Percentiles rank a stretch among this genome's conserved stretches.
These are phyloP conservation scores for Chaetomiaceae sp. DNA, from an alignment of 2,329 filamentous ascomycete species.

Conservation along the genomic window DNA sequence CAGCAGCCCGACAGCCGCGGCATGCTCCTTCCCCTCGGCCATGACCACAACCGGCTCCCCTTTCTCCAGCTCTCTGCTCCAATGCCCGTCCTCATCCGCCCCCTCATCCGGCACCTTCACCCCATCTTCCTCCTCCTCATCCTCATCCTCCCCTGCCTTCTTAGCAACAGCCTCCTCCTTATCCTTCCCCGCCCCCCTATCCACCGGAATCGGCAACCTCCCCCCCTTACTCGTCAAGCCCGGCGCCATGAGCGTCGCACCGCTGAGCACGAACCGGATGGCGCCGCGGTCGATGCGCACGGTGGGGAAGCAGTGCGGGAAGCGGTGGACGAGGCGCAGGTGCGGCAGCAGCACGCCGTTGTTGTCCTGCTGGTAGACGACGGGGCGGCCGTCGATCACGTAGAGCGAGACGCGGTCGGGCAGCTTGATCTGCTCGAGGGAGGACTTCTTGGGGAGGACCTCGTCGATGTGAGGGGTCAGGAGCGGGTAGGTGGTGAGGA, in stretches of 20 bases:
- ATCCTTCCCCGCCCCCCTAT: slow-evolving; percentile 31
- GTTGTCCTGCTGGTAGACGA: slow-evolving; percentile 83
- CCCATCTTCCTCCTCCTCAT: slow-evolving; percentile 28
- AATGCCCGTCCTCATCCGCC: slow-evolving; percentile 48
- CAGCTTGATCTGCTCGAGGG: slow-evolving; percentile 85
- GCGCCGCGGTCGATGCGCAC: slow-evolving; percentile 92
- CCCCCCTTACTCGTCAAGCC: slow-evolving; percentile 84
- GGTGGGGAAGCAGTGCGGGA: slow-evolving; percentile 76
- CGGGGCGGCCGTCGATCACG: slow-evolving; percentile 68
- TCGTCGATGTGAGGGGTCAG: slow-evolving; percentile 88
- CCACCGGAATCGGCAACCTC: slow-evolving; percentile 58
- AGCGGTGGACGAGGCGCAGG: slow-evolving; percentile 82
- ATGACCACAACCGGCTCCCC: slow-evolving; percentile 83
- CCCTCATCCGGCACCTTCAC: slow-evolving; percentile 39
- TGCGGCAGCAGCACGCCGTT: slow-evolving; percentile 78
- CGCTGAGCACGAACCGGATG: slow-evolving; percentile 91
- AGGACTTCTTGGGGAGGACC: slow-evolving; percentile 90
- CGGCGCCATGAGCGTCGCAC: slow-evolving; percentile 93
- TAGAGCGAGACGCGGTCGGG: slow-evolving; percentile 89
- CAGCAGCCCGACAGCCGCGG: slow-evolving; percentile 80
- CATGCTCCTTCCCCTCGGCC: slow-evolving; percentile 90
- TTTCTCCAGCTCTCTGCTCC: slow-evolving; percentile 65
- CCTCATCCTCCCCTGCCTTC: slow-evolving; percentile 22
- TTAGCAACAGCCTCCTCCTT: slow-evolving; percentile 31
- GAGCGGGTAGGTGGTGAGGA: slow-evolving; percentile 79